A percentile compares a stretch with the other conserved stretches of the same genome.
These are phyloP conservation scores for Volvariella volvacea DNA, from an alignment of 1,284 basidiomycete genomes.

Conservation along the genomic window DNA sequence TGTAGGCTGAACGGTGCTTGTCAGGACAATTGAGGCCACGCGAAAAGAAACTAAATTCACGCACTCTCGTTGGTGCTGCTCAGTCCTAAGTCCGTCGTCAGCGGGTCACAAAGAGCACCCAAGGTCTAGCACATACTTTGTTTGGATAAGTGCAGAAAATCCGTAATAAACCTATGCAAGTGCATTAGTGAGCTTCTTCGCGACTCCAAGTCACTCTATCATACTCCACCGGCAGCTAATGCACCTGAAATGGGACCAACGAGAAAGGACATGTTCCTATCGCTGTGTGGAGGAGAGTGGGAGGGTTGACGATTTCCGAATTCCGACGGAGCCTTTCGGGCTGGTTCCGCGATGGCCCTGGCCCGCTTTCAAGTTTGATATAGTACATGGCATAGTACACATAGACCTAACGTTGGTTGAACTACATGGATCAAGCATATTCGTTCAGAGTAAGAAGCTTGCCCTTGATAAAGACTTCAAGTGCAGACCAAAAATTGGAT, in stretches of 20 bases:
- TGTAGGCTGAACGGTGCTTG: slow-evolving; percentile 31
- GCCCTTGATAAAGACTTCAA: no score
- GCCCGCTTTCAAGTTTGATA: no score
- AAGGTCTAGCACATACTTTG: slow-evolving; percentile 27
- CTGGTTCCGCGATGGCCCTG: no score
- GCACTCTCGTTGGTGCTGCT: slow-evolving; percentile 43
- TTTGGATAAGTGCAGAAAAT: slow-evolving; percentile 51
- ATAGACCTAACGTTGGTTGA: no score
- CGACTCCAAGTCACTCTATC: slow-evolving; percentile 11
- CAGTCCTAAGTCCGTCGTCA: slow-evolving; percentile 31
- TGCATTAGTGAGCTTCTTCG: neutral
- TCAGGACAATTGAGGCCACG: neutral
- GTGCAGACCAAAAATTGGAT: no score
- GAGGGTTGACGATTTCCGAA: no score
- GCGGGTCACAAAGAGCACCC: slow-evolving; percentile 4
- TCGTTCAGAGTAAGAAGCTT: no score
- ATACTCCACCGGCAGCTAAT: slow-evolving; percentile 49
- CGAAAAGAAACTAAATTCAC: slow-evolving; percentile 16
- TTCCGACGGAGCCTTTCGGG: no score
- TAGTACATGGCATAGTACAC: no score
- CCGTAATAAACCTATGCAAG: slow-evolving; percentile 50
- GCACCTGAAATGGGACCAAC: slow-evolving; percentile 52
- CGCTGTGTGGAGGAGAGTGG: no score
- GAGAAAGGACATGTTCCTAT: slow-evolving; percentile 38
- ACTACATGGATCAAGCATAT: no score